Percentiles rank a stretch among this genome's conserved stretches.
These are phyloP conservation scores for Candida parachauliodes DNA, from an alignment of 805 yeast species.

Conservation along the genomic window DNA sequence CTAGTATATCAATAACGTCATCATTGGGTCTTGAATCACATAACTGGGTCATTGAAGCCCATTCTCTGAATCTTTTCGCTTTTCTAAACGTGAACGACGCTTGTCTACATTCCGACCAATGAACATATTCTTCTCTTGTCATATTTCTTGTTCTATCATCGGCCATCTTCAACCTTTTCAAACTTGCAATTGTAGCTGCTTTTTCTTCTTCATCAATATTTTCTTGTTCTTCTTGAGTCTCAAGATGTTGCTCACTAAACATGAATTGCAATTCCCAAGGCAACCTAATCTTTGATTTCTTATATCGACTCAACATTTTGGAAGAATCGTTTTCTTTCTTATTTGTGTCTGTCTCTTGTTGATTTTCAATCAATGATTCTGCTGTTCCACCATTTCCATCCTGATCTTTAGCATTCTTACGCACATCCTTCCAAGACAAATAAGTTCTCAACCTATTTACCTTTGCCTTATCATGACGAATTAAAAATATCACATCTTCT, in stretches of 20 bases:
- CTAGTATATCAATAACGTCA: constrained; percentile 93
- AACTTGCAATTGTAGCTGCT: constrained; percentile 84
- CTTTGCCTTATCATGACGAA: constrained; percentile 90
- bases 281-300: constrained; percentile 73
- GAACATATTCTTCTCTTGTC: constrained; percentile 97
- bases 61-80: constrained; percentile 89
- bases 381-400: constrained; percentile 43
- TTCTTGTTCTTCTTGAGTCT: constrained; percentile 54
- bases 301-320: constrained; percentile 47
- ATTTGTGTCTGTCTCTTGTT: constrained; percentile 28
- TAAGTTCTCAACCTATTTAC: constrained; percentile 89
- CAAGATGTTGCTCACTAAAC: constrained; percentile 88
- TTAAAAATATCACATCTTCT: constrained; percentile 89
- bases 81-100: constrained; percentile 95
- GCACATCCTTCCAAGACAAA: constrained; percentile 93
- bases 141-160: constrained; percentile 89
- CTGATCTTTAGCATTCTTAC: constrained; percentile 69
- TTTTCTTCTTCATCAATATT: constrained; percentile 83
- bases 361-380: constrained; percentile 49
- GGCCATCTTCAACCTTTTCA: constrained; percentile 83
- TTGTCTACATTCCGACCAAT: constrained; percentile 98
- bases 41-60: constrained; percentile 85
- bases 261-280: constrained; percentile 96
- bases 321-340: constrained; percentile 31
- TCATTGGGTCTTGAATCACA: constrained; percentile 92